Conservation (phyloP, 495 filamentous ascomycete species). For the Aspergillus hancockii region DNA sequence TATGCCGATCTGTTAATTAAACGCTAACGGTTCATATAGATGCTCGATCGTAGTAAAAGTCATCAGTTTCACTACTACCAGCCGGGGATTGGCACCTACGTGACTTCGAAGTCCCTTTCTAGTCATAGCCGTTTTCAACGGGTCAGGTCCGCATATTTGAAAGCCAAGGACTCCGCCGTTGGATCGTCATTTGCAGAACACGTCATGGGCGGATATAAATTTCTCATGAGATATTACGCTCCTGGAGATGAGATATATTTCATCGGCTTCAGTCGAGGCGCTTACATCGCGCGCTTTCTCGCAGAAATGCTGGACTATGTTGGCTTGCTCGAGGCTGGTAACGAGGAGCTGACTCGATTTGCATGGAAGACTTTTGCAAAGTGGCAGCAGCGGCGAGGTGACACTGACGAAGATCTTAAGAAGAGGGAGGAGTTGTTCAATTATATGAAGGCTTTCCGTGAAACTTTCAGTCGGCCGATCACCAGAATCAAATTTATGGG, state of each 20-base stretch:
- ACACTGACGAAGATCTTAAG: constrained; percentile 54
- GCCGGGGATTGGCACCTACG: constrained; percentile 85
- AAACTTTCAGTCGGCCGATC: constrained; percentile 80
- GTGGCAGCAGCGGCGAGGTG: constrained; percentile 72
- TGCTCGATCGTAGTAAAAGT: constrained; percentile 57
- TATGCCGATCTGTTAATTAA: background rate
- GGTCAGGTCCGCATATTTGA: constrained; percentile 73
- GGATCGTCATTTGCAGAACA: constrained; percentile 83
- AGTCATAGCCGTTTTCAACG: constrained; percentile 63
- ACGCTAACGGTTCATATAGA: constrained; percentile 22
- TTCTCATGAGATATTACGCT: constrained; percentile 83
- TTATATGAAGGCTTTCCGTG: constrained; percentile 81
- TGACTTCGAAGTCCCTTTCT: constrained; percentile 65
- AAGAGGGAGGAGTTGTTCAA: constrained; percentile 67
- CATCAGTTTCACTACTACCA: constrained; percentile 46
- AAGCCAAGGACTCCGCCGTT: constrained; percentile 82
- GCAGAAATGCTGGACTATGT: constrained; percentile 87
- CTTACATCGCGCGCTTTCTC: constrained; percentile 85
- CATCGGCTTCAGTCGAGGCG: constrained; percentile 83
- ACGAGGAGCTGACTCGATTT: constrained; percentile 82
- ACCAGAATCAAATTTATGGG: constrained; percentile 61
- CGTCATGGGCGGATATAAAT: constrained; percentile 83
- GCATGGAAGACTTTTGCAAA: constrained; percentile 87
- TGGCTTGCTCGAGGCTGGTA: constrained; percentile 77
- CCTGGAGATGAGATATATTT: constrained; percentile 79